Conservation (phyloP, 208 protist genomes). For the Ichthyophonus hoferi region DNA sequence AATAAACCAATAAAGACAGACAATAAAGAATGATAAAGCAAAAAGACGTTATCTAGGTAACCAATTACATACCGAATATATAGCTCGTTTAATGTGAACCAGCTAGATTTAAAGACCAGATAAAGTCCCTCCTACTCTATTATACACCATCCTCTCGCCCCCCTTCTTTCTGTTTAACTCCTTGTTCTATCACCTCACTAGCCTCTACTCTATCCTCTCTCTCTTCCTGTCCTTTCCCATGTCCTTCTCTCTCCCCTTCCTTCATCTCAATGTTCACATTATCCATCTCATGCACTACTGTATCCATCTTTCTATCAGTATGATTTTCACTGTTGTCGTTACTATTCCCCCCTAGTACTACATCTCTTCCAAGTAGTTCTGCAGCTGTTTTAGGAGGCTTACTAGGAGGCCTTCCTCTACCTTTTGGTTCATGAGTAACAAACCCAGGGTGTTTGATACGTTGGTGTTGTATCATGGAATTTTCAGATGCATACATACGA, state of each 20-base stretch:
- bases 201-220: not conserved
- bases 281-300: not conserved
- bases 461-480: not conserved
- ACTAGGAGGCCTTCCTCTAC: not conserved
- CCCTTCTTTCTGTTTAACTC: too few species aligned
- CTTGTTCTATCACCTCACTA: too few species aligned
- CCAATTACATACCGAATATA: too few species aligned
- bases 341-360: not conserved
- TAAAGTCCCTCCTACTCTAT: too few species aligned
- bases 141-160: too few species aligned
- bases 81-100: too few species aligned
- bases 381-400: not conserved
- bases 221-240: not conserved
- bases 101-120: too few species aligned
- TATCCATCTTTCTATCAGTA: not conserved
- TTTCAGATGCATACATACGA: not conserved
- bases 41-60: too few species aligned
- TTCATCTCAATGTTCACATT: not conserved
- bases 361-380: not conserved
- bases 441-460: not conserved
- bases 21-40: too few species aligned
- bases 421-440: not conserved
- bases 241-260: not conserved
- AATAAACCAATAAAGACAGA: too few species aligned
- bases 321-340: too few species aligned